Conservation (phyloP, 139 green algal genomes). For the Spirogloea muscicola region DNA sequence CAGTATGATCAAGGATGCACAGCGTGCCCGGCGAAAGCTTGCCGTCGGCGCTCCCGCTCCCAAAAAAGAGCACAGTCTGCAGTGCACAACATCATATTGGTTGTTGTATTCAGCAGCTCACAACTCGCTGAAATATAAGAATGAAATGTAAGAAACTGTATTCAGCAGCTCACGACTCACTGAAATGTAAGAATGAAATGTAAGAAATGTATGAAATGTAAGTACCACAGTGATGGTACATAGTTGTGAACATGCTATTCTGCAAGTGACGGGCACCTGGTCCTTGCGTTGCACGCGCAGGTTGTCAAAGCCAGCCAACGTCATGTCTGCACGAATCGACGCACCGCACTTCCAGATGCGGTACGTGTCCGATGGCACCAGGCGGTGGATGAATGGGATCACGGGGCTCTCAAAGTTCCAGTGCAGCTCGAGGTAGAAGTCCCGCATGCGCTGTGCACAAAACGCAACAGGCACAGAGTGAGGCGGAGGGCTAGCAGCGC, state of each 20-base stretch:
- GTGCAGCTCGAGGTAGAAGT: conserved; percentile 46
- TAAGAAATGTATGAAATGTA: too few species aligned
- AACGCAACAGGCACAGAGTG: too few species aligned
- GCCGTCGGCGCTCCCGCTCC: not conserved
- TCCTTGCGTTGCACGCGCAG: conserved; percentile 20
- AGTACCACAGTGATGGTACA: too few species aligned
- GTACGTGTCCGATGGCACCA: conserved; percentile 38
- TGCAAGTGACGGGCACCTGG: too few species aligned
- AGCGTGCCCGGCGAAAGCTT: conserved; percentile 21
- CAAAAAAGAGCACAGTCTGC: conserved; percentile 35
- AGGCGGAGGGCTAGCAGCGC: too few species aligned
- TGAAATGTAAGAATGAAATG: too few species aligned
- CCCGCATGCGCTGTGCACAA: conserved; percentile 40
- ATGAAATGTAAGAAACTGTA: too few species aligned
- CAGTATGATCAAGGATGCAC: conserved; percentile 29
- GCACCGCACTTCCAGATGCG: conserved; percentile 32
- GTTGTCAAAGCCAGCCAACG: conserved; percentile 25
- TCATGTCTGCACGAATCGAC: conserved; percentile 32
- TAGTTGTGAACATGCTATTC: too few species aligned
- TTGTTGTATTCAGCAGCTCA: too few species aligned
- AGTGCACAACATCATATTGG: too few species aligned
- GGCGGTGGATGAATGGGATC: conserved; percentile 38
- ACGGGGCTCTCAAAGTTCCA: conserved; percentile 47
- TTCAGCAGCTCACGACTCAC: too few species aligned
- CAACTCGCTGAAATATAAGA: too few species aligned